Evolutionary conservation across 768 basidiomycete species (phyloP).

Genomic region (Boletus vermiculosoides): DNA sequence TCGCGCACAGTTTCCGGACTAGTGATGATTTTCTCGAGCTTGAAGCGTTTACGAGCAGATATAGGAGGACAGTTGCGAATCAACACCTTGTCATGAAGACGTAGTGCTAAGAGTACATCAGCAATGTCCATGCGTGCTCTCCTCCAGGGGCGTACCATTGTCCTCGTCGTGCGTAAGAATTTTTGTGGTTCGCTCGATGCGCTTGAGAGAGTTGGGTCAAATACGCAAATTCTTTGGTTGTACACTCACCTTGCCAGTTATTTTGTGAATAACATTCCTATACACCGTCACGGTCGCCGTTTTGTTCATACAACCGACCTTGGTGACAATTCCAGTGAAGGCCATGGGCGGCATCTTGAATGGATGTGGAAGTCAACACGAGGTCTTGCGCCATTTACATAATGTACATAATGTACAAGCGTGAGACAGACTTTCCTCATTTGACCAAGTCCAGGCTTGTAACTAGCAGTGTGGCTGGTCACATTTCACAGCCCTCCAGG

Average conservation of each 20-base stretch:
- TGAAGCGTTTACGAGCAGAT: constrained; percentile 78
- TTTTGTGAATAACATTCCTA: constrained; percentile 65
- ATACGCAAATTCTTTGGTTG: not conserved
- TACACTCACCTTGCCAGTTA: constrained; percentile 69
- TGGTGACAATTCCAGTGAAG: constrained; percentile 72
- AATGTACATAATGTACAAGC: not conserved
- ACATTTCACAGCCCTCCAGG: too few species aligned
- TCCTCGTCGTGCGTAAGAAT: constrained; percentile 72
- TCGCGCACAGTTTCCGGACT: constrained; percentile 69
- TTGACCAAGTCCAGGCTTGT: not conserved
- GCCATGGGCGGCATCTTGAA: constrained; percentile 72
- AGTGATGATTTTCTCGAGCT: constrained; percentile 59
- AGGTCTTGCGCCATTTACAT: not conserved
- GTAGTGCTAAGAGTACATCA: constrained; percentile 47
- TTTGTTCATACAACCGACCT: constrained; percentile 80
- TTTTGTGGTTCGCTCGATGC: constrained; percentile 74
- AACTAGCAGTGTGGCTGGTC: too few species aligned
- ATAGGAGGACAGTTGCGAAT: constrained; percentile 83
- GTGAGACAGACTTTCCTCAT: constrained; percentile 3
- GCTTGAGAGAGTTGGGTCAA: constrained; percentile 39
- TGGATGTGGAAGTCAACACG: not conserved
- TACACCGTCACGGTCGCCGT: constrained; percentile 83
- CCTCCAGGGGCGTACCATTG: constrained; percentile 50
- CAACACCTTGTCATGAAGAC: constrained; percentile 65
- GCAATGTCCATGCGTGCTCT: not conserved